Percentiles rank a stretch among this genome's conserved stretches.
Conservation (phyloP, 2,329 filamentous ascomycete species). For the Fusarium dimerum region DNA sequence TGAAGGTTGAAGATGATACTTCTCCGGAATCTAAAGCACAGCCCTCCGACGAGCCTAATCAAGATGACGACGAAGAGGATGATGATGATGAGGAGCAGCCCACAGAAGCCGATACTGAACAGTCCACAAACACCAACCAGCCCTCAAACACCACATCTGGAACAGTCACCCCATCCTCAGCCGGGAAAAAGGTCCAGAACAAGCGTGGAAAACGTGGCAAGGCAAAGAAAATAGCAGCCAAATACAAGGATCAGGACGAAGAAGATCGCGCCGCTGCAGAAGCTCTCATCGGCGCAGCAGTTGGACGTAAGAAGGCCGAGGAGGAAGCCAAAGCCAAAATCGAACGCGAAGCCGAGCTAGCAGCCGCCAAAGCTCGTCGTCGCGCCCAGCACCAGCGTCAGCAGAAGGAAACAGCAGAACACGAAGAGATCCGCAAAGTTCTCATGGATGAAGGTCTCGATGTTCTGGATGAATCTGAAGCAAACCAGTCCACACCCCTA, state of each 20-base stretch:
- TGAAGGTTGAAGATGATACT: slow-evolving; percentile 27
- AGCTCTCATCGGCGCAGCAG: slow-evolving; percentile 77
- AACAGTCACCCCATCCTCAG: slow-evolving; percentile 12
- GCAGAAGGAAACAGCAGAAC: slow-evolving; percentile 73
- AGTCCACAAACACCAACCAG: slow-evolving; percentile 19
- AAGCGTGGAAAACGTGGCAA: slow-evolving; percentile 80
- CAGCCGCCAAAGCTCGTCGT: slow-evolving; percentile 72
- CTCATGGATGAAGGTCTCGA: slow-evolving; percentile 63
- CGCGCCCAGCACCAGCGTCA: slow-evolving; percentile 77
- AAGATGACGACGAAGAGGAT: slow-evolving; percentile 14
- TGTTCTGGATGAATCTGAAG: slow-evolving; percentile 59
- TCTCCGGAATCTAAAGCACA: slow-evolving; percentile 22
- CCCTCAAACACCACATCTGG: slow-evolving; percentile 8
- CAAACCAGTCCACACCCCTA: slow-evolving; percentile 55
- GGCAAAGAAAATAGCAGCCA: slow-evolving; percentile 81
- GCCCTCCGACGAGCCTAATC: slow-evolving; percentile 36
- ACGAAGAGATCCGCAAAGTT: slow-evolving; percentile 67
- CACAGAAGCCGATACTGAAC: slow-evolving; percentile 11
- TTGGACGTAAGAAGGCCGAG: slow-evolving; percentile 66
- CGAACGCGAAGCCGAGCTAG: slow-evolving; percentile 67
- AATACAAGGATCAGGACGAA: slow-evolving; percentile 93
- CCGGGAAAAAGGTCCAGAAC: slow-evolving; percentile 41
- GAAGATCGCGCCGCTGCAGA: slow-evolving; percentile 86
- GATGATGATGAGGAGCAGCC: slow-evolving; percentile 29
- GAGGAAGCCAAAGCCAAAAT: slow-evolving; percentile 69